Evolutionary conservation across 352 stramenopile genomes (phyloP).

Genomic region (Globisporangium perplexum): DNA sequence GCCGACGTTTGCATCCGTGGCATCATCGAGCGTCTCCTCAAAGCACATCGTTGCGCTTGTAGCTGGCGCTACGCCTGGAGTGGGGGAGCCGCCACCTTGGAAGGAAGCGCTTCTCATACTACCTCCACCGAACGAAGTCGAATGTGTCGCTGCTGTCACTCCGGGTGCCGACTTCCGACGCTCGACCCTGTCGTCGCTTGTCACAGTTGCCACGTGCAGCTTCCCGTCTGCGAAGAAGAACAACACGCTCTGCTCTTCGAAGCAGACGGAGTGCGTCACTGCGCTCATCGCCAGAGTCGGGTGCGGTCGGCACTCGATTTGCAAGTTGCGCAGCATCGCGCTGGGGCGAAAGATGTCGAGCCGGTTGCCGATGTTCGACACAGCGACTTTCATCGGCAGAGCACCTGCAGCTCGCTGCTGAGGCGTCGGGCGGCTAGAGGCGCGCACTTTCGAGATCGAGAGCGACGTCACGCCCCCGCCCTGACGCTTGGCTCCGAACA

Average conservation of each 20-base stretch:
- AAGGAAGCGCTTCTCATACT: slow-evolving; percentile 2
- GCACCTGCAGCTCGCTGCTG: neutral
- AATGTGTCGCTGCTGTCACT: neutral
- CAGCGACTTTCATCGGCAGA: slow-evolving; percentile 23
- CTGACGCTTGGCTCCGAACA: slow-evolving; percentile 35
- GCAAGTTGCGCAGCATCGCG: slow-evolving; percentile 26
- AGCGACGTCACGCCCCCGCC: slow-evolving; percentile 17
- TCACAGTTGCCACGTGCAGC: slow-evolving; percentile 22
- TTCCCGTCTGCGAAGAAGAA: slow-evolving; percentile 31
- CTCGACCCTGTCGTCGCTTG: slow-evolving; percentile 12
- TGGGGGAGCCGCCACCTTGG: neutral
- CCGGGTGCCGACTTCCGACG: slow-evolving; percentile 1
- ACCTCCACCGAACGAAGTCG: neutral
- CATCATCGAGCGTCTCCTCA: slow-evolving; percentile 14
- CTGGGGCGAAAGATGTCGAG: slow-evolving; percentile 34
- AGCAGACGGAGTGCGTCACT: slow-evolving; percentile 31
- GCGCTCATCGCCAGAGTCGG: slow-evolving; percentile 17
- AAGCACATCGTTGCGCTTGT: slow-evolving; percentile 13
- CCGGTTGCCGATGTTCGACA: slow-evolving; percentile 31
- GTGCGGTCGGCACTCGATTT: slow-evolving; percentile 23
- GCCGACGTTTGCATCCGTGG: slow-evolving; percentile 1
- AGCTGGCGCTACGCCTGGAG: neutral
- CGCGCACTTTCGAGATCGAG: slow-evolving; percentile 21
- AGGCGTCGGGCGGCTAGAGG: neutral
- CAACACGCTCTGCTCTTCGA: slow-evolving; percentile 27